Evolutionary conservation across 345 rosid species (phyloP).

Genomic region (Populus deltoides): DNA sequence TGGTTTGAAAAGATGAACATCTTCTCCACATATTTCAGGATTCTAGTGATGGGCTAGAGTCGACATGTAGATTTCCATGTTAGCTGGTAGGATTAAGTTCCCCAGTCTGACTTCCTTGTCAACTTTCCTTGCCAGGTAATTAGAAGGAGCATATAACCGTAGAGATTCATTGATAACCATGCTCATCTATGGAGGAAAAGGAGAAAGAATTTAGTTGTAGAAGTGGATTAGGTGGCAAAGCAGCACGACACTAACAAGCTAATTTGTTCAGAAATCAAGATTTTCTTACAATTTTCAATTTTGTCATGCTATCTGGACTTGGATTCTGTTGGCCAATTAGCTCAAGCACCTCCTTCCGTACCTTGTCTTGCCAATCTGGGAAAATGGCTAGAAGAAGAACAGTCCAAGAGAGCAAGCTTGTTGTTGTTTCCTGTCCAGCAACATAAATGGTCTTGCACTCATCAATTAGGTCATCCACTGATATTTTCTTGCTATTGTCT

Average conservation of each 20-base stretch:
- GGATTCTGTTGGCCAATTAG: conserved; percentile 32
- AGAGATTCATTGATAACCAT: conserved; percentile 38
- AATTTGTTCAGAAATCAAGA: neutral
- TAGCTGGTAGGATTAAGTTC: conserved; percentile 23
- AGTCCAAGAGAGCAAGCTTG: conserved; percentile 37
- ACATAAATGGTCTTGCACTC: conserved; percentile 45
- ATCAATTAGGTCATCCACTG: conserved; percentile 26
- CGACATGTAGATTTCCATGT: conserved; percentile 6
- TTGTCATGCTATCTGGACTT: conserved; percentile 21
- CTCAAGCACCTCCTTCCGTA: conserved; percentile 30
- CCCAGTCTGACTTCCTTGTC: conserved; percentile 23
- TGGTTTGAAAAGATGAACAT: conserved; percentile 9
- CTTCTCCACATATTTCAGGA: conserved; percentile 41
- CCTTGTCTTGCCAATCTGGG: conserved; percentile 44
- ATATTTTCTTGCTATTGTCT: conserved; percentile 17
- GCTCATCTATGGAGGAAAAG: conserved; percentile 15
- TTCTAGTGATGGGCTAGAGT: conserved; percentile 28
- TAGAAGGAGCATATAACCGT: conserved; percentile 36
- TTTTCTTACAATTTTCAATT: conserved; percentile 31
- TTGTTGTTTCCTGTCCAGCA: conserved; percentile 36
- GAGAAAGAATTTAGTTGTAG: neutral
- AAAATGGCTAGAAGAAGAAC: conserved; percentile 34
- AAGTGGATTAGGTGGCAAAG: neutral
- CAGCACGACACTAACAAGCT: no score
- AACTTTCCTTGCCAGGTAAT: conserved; percentile 4